Percentiles rank a stretch among this genome's conserved stretches.
Conservation (phyloP, 106 monocot species). For the Dendrobium catenatum region DNA sequence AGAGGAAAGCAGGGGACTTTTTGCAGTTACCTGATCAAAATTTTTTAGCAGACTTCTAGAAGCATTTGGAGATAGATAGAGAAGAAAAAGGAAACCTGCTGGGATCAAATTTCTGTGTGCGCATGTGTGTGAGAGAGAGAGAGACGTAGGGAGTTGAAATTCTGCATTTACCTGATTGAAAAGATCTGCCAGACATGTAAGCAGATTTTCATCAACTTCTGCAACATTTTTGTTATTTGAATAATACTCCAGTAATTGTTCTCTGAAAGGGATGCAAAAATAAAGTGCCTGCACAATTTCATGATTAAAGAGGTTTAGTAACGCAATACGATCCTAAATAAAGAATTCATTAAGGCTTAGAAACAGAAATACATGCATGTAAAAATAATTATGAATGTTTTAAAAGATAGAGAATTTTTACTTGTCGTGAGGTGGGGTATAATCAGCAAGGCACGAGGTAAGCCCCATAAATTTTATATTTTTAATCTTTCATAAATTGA, state of each 20-base stretch:
- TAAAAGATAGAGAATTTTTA: background rate
- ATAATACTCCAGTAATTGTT: constrained; percentile 88
- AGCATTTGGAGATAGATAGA: background rate
- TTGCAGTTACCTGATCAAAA: too few relatives aligned
- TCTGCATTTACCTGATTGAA: constrained; percentile 67
- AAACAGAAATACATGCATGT: background rate
- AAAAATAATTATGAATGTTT: background rate
- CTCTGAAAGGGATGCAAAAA: constrained; percentile 89
- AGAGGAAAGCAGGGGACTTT: too few relatives aligned
- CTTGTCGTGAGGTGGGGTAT: too few relatives aligned
- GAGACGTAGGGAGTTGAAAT: background rate
- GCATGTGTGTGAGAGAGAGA: too few relatives aligned
- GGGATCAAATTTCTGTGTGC: background rate
- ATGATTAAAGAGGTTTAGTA: background rate
- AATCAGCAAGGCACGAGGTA: too few relatives aligned
- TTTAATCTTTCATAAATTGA: too few relatives aligned
- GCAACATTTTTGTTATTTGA: constrained; percentile 53
- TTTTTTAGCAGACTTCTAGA: background rate
- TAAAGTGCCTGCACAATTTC: constrained; percentile 67
- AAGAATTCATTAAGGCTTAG: background rate
- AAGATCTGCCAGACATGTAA: constrained; percentile 91
- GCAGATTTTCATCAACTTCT: constrained; percentile 79
- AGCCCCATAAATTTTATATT: too few relatives aligned
- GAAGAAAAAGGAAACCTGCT: background rate
- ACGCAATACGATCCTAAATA: background rate